Evolutionary conservation across 2,329 filamentous ascomycete genomes (phyloP).

Genomic region (Colletotrichum noveboracense): DNA sequence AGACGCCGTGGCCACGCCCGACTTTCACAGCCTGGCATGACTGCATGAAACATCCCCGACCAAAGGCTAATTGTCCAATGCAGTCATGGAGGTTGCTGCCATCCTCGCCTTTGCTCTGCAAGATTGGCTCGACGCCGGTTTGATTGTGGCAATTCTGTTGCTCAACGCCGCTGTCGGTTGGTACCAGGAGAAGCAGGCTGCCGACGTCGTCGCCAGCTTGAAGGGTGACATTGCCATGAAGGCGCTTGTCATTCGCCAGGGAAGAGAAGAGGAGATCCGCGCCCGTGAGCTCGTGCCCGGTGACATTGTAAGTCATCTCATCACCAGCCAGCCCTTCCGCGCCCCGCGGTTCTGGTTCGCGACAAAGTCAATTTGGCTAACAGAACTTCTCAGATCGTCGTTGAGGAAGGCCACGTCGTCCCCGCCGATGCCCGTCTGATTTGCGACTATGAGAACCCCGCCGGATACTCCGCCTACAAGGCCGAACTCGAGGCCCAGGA

Average conservation of each 20-base stretch:
- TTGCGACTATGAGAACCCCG: conserved; percentile 69
- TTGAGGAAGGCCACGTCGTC: conserved; percentile 75
- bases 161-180: conserved; percentile 80
- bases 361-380: background rate
- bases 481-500: conserved; percentile 69
- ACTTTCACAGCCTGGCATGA: conserved; percentile 3
- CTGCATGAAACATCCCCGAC: conserved; percentile 6
- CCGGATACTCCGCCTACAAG: conserved; percentile 54
- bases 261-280: conserved; percentile 71
- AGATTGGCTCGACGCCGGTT: conserved; percentile 76
- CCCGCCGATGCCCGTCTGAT: conserved; percentile 75
- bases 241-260: conserved; percentile 70
- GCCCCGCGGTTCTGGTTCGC: background rate
- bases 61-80: conserved; percentile 16
- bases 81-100: conserved; percentile 78
- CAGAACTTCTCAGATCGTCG: conserved; percentile 55
- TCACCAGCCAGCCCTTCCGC: background rate
- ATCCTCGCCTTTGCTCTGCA: conserved; percentile 75
- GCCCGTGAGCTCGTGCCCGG: conserved; percentile 78
- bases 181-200: conserved; percentile 83
- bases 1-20: background rate
- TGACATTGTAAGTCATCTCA: conserved; percentile 66
- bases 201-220: conserved; percentile 75
- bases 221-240: conserved; percentile 84
- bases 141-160: conserved; percentile 76